phyloP scores from a whole-genome alignment of 2,329 filamentous ascomycete genomes.

The Madurella mycetomatis region DNA sequence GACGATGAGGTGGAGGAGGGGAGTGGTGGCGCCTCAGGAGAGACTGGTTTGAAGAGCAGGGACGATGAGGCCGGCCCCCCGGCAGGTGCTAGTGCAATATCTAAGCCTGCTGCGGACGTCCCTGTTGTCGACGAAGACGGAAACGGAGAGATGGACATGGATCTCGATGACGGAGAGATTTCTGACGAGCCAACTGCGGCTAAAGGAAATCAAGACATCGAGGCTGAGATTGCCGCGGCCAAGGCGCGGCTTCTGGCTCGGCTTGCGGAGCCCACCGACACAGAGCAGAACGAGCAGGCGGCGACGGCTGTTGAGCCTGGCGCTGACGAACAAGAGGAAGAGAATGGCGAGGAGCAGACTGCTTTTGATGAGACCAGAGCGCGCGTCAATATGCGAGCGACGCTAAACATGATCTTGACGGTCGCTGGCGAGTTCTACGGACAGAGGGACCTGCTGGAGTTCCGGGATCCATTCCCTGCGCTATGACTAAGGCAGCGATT shows the following conservation, averaged over 20 bases:
- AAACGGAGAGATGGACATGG: constrained; percentile 27
- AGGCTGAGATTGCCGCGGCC: constrained; percentile 43
- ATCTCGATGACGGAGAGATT: constrained; percentile 38
- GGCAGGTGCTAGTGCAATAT: too few relatives aligned
- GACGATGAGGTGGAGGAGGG: constrained; percentile 10
- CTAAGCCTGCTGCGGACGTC: neutral
- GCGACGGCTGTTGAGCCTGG: constrained; percentile 31
- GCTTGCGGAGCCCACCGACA: constrained; percentile 32
- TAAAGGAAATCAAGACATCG: constrained; percentile 24
- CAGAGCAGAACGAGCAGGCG: constrained; percentile 18
- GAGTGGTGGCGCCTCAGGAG: neutral
- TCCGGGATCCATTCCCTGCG: constrained; percentile 58
- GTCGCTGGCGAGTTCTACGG: constrained; percentile 85
- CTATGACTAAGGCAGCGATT: constrained; percentile 29
- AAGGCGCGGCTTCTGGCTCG: constrained; percentile 46
- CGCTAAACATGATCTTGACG: constrained; percentile 87
- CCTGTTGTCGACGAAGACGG: constrained; percentile 11
- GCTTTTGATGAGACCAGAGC: constrained; percentile 31
- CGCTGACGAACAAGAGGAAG: constrained; percentile 22
- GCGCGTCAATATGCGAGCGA: constrained; percentile 57
- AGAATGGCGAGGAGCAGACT: constrained; percentile 17
- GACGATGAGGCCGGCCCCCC: too few relatives aligned
- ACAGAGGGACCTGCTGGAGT: constrained; percentile 78
- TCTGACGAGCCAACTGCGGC: constrained; percentile 24
- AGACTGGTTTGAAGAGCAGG: neutral